Evolutionary conservation across 371 early-diverging fungal genomes (phyloP).

Genomic region (Circinella minor): DNA sequence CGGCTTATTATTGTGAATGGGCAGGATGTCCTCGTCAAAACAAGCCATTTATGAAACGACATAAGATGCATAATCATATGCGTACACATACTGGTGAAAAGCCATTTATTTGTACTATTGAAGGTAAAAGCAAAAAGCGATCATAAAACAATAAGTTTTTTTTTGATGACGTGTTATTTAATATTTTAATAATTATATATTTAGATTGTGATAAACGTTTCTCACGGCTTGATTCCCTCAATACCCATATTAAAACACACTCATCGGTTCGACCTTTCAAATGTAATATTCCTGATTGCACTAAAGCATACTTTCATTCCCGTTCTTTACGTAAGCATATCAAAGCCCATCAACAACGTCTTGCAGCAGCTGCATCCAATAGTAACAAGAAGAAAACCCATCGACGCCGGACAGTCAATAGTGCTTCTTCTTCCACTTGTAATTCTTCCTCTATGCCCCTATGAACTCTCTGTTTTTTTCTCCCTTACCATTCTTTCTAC

Average conservation of each 20-base stretch:
- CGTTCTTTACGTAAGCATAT: slow-evolving; percentile 80
- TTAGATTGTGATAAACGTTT: slow-evolving; percentile 77
- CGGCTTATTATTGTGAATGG: slow-evolving; percentile 80
- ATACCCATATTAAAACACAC: slow-evolving; percentile 83
- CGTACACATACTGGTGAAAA: slow-evolving; percentile 83
- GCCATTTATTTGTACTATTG: slow-evolving; percentile 48
- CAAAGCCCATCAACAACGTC: slow-evolving; percentile 44
- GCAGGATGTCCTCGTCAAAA: slow-evolving; percentile 68
- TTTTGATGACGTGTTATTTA: no score
- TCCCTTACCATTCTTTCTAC: neutral
- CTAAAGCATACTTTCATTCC: slow-evolving; percentile 82
- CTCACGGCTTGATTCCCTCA: slow-evolving; percentile 82
- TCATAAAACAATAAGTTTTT: no score
- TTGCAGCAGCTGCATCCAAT: slow-evolving; percentile 2
- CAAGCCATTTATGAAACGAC: slow-evolving; percentile 81
- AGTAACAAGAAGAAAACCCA: neutral
- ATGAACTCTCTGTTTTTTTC: neutral
- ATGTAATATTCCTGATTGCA: slow-evolving; percentile 66
- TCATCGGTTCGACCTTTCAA: slow-evolving; percentile 72
- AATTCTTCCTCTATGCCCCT: slow-evolving; percentile 2
- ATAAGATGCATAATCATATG: slow-evolving; percentile 84
- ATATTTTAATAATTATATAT: slow-evolving; percentile 19
- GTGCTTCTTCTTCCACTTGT: neutral
- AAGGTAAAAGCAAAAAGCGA: slow-evolving; percentile 14
- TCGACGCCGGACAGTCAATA: slow-evolving; percentile 6